Conservation (phyloP, 352 stramenopile genomes). For the Phytophthora podocarpi region DNA sequence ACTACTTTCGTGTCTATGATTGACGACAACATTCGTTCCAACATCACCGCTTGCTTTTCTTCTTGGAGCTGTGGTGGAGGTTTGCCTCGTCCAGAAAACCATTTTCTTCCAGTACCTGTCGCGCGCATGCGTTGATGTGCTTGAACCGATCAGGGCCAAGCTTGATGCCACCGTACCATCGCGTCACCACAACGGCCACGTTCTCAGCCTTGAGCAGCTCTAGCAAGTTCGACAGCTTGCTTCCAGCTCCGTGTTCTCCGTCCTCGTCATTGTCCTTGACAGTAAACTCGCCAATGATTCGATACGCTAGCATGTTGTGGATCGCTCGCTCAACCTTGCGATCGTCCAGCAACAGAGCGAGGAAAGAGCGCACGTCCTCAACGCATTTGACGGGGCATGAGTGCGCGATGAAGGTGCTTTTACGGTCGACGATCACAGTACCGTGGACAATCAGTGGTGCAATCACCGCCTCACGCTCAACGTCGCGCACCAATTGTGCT, state of each 20-base stretch:
- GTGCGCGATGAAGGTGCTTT: slow-evolving; percentile 85
- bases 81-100: slow-evolving; percentile 50
- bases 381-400: slow-evolving; percentile 65
- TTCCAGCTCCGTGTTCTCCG: slow-evolving; percentile 80
- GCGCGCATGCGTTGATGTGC: slow-evolving; percentile 78
- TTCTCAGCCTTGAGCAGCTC: slow-evolving; percentile 83
- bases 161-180: slow-evolving; percentile 86
- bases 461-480: slow-evolving; percentile 54
- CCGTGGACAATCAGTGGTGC: slow-evolving; percentile 76
- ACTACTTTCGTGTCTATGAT: neutral
- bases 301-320: slow-evolving; percentile 91
- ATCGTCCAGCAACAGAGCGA: slow-evolving; percentile 79
- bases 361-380: slow-evolving; percentile 80
- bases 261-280: slow-evolving; percentile 91
- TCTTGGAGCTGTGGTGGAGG: slow-evolving; percentile 44
- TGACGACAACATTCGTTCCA: neutral
- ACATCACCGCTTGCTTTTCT: slow-evolving; percentile 54
- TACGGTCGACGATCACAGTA: slow-evolving; percentile 72
- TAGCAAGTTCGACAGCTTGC: slow-evolving; percentile 81
- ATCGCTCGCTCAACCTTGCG: slow-evolving; percentile 84
- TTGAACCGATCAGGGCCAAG: slow-evolving; percentile 89
- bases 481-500: slow-evolving; percentile 60
- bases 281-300: slow-evolving; percentile 68
- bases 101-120: slow-evolving; percentile 76
- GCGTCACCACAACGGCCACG: slow-evolving; percentile 82